Evolutionary conservation across 495 filamentous ascomycete species (phyloP), one percentile per base, ranked within the genome.

Genomic region (Penicillium ochrochloron): DNA sequence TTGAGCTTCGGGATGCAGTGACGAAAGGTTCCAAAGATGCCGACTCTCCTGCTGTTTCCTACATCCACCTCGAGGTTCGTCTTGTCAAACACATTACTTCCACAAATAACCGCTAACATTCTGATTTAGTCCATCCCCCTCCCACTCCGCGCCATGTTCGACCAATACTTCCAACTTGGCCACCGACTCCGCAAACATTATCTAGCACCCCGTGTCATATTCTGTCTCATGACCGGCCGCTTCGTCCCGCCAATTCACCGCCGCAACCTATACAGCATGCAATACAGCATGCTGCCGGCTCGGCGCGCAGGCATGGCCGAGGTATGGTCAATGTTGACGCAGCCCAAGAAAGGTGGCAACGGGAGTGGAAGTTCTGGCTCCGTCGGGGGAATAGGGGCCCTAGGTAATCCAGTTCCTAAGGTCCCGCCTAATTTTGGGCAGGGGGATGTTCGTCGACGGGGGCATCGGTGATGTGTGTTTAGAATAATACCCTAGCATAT

Each of bases 231-330:
- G 31, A 97, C 93, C 1, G 95, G 95, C 63, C 90, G 88, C 55
- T 97, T 97, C 65, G 92, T 90, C 27, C 92, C 92, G 6, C 94
- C 96, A 0, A 94, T 99, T 37, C 93, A 97, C 73, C 85, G 95
- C 10, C 93, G 93, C 71, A 96, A 93, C 71, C 82, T 99, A 50
- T 99, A 99, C 77, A 94, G 92, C 62, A 87, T 99, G 69, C 95
- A 99, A 77, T 99, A 99, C 77, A 95, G 91, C 79, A 98, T 98
- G 96, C 82, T 99, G 34, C 95, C 95, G 6, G 89, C 91, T 12
- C 87, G 82, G 44, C 82, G 95, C 7, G 92, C 91, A 0, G 86
- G 91, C 2, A 88, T 97, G 55, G 75, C 82, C 63, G 93, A 97
- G 72, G 88, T 97, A 65, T 99, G 96, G 96, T 77, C 85, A 33